Evolutionary conservation across 1,284 basidiomycete genomes (phyloP).

Genomic region (Afroboletus lepidellus): DNA sequence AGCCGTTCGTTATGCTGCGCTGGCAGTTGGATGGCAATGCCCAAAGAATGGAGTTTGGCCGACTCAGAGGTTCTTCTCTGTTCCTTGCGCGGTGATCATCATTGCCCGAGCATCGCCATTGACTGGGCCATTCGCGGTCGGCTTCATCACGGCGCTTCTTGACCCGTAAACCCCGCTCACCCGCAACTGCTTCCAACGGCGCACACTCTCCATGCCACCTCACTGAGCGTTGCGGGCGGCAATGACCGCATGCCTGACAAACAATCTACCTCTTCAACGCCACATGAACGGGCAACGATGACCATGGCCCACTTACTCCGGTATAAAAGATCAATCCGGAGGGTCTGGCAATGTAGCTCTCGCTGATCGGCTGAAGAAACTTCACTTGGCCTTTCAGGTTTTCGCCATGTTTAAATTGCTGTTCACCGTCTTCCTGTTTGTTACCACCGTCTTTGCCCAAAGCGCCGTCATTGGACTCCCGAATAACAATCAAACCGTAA

Average conservation of each 20-base stretch:
- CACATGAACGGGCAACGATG: conserved; percentile 6
- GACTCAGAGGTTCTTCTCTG: neutral
- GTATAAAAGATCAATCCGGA: conserved; percentile 11
- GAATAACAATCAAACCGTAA: conserved; percentile 5
- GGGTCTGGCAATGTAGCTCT: neutral
- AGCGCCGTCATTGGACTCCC: conserved; percentile 17
- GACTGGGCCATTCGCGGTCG: neutral
- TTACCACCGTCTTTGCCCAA: conserved; percentile 23
- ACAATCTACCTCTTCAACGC: neutral
- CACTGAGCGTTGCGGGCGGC: conserved; percentile 2
- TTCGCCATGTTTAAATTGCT: conserved; percentile 15
- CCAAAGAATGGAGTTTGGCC: neutral
- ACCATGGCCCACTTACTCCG: neutral
- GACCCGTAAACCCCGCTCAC: neutral
- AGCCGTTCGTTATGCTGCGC: too few relatives aligned
- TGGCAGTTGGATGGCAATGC: neutral
- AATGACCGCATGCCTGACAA: neutral
- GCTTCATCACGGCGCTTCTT: neutral
- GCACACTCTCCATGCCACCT: neutral
- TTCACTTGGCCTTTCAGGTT: too few relatives aligned
- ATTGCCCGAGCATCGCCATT: neutral
- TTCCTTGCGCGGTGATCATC: neutral
- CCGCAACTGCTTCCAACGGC: neutral
- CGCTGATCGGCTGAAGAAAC: too few relatives aligned
- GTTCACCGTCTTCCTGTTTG: conserved; percentile 10